Percentiles rank a stretch among this genome's conserved stretches.
These are phyloP conservation scores for Xylariaceae sp. DNA, from an alignment of 2,329 filamentous ascomycete species.

Conservation along the genomic window DNA sequence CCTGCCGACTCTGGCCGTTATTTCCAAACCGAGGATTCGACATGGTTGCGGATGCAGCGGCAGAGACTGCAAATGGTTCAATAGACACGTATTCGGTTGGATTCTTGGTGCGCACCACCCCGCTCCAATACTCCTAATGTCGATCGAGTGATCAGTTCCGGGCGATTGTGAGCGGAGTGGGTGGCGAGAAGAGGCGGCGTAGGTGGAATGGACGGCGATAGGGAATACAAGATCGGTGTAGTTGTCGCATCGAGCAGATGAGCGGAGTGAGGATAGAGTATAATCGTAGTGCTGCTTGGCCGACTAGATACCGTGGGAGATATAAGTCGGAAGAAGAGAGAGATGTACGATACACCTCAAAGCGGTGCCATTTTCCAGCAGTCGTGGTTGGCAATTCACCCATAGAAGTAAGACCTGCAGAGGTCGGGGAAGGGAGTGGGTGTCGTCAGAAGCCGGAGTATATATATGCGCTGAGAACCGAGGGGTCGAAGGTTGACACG, in stretches of 20 bases:
- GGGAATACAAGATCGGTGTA: conserved; percentile 4
- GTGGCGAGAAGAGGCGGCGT: conserved; percentile 7
- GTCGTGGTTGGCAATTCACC: conserved; percentile 26
- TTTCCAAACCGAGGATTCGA: conserved; percentile 32
- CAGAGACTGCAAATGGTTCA: conserved; percentile 18
- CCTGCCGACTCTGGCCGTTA: conserved; percentile 32
- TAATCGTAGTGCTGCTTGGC: conserved; percentile 3
- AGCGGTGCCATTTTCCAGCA: conserved; percentile 31
- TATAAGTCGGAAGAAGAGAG: neutral
- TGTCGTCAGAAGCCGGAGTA: neutral
- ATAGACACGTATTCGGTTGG: conserved; percentile 18
- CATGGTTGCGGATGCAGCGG: conserved; percentile 23
- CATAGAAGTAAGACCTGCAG: conserved; percentile 21
- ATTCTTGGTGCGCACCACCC: conserved; percentile 22
- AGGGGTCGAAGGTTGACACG: neutral
- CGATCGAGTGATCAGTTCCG: conserved; percentile 4
- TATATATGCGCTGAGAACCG: neutral
- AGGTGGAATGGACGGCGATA: conserved; percentile 10
- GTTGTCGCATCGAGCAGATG: conserved; percentile 15
- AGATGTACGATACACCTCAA: conserved; percentile 28
- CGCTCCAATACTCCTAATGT: conserved; percentile 23
- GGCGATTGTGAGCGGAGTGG: conserved; percentile 7
- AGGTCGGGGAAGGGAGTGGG: conserved; percentile 4
- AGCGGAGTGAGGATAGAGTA: conserved; percentile 1
- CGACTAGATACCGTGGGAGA: conserved; percentile 3